Base-by-base conservation (phyloP, 225 moss, liverwort and hornwort species). In the Lunularia cruciata region DNA sequence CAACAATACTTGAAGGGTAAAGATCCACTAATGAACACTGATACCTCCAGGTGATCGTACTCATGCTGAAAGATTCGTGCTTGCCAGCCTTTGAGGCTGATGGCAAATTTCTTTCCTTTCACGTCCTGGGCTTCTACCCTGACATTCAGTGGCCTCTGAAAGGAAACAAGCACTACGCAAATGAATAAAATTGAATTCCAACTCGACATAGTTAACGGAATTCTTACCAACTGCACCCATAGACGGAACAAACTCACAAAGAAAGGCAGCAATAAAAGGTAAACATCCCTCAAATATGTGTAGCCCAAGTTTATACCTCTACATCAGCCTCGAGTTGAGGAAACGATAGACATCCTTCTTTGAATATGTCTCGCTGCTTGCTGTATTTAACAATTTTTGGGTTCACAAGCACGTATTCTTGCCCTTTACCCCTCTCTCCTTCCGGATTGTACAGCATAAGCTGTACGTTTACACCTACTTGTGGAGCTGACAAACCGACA, bases 1-100 rank as follows among this genome's bases (percentile, higher is more conserved):
- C n/a, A n/a, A n/a, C n/a, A n/a, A n/a, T n/a, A n/a, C n/a, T n/a
- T n/a, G n/a, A n/a, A n/a, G n/a, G n/a, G n/a, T n/a, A n/a, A n/a
- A n/a, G n/a, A n/a, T n/a, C n/a, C n/a, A n/a, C n/a, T n/a, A n/a
- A n/a, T n/a, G n/a, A n/a, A n/a, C n/a, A n/a, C n/a, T n/a, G n/a
- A n/a, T 80, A 92, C 92, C 88, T 95, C 95, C 59, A 92, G 92
- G 81, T 95, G 95, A 75, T 95, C 92, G 70, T 92, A 95, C 75
- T 95, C 95, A 68, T 95, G 92, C 79, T 95, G 88, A 57, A 90
- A 95, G 56, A 95, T 86, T 59, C 92, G 89, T 36, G 85, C 95
- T 68, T 95, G 95, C 82, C 83, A 91, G 39, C 89, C 91, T 72
- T 89, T 95, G 47, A 95, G 77, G 36, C 72, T 95, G n/a, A 95